Evolutionary conservation across 106 monocot species (phyloP).

Genomic region (Acanthochlamys bracteata): DNA sequence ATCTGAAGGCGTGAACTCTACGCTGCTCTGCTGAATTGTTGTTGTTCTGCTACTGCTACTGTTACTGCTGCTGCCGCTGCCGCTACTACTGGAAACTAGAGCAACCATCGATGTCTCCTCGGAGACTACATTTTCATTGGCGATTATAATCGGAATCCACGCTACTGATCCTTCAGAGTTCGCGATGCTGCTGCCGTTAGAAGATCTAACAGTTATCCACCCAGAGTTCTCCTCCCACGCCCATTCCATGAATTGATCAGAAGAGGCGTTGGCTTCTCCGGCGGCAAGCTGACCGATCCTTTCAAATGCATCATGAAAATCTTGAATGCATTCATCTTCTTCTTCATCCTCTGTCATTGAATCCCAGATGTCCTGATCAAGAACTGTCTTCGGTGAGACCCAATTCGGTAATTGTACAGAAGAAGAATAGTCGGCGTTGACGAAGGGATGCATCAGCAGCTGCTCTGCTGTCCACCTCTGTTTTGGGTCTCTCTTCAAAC

Average conservation of each 20-base stretch:
- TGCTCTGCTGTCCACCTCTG: conserved; percentile 49
- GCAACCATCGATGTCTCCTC: not conserved
- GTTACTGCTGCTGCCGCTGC: too few species aligned
- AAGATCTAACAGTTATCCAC: not conserved
- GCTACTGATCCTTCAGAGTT: not conserved
- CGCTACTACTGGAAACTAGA: not conserved
- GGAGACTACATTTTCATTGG: not conserved
- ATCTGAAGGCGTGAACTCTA: not conserved
- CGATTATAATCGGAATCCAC: not conserved
- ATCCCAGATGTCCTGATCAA: conserved; percentile 51
- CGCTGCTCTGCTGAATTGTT: not conserved
- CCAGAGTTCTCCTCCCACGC: not conserved
- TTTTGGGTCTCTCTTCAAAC: conserved; percentile 20
- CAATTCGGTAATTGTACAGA: not conserved
- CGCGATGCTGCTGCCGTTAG: not conserved
- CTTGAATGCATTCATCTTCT: not conserved
- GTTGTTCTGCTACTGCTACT: not conserved
- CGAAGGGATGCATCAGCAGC: conserved; percentile 51
- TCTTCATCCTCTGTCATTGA: conserved; percentile 4
- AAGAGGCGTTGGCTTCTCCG: not conserved
- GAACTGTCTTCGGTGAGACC: conserved; percentile 63
- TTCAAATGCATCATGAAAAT: not conserved
- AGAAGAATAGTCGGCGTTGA: not conserved
- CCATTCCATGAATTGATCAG: not conserved
- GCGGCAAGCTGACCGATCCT: not conserved